These are phyloP conservation scores for Stephanodiscus minutulus DNA, from an alignment of 108 stramenopile species.

Conservation along the genomic window DNA sequence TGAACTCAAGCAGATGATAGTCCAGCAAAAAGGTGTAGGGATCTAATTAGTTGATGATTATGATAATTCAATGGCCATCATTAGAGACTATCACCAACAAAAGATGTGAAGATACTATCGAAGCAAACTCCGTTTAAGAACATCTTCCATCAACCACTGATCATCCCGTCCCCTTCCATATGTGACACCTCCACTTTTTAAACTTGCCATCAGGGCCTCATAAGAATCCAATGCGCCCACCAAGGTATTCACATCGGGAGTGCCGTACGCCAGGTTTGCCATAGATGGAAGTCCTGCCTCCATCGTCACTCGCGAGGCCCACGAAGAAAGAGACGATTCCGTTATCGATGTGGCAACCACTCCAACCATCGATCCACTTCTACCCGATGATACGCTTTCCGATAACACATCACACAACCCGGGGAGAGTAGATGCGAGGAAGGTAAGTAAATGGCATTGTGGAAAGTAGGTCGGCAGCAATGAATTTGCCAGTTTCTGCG, in stretches of 20 bases:
- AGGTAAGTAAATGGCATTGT: constrained; percentile 55
- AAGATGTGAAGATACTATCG: constrained; percentile 15
- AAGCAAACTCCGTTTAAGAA: constrained; percentile 36
- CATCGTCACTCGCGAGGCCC: constrained; percentile 27
- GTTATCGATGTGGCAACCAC: constrained; percentile 28
- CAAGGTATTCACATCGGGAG: constrained; percentile 39
- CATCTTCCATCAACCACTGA: constrained; percentile 23
- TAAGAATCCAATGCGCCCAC: constrained; percentile 38
- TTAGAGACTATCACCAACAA: not conserved
- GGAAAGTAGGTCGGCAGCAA: constrained; percentile 69
- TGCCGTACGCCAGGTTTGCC: constrained; percentile 54
- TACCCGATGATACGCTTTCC: not conserved
- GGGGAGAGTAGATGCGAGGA: constrained; percentile 60
- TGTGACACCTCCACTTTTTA: not conserved
- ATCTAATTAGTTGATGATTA: not conserved
- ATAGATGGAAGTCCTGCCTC: constrained; percentile 44
- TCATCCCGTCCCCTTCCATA: constrained; percentile 6
- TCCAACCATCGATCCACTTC: constrained; percentile 10
- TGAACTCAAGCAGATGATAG: not conserved
- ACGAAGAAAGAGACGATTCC: constrained; percentile 19
- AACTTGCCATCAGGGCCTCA: constrained; percentile 28
- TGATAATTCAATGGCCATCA: not conserved
- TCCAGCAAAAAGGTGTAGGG: not conserved
- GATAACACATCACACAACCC: constrained; percentile 50
- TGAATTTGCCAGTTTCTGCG: constrained; percentile 56